Evolutionary conservation across 2,329 filamentous ascomycete genomes (phyloP).

Genomic region (Penicillium sp.): DNA sequence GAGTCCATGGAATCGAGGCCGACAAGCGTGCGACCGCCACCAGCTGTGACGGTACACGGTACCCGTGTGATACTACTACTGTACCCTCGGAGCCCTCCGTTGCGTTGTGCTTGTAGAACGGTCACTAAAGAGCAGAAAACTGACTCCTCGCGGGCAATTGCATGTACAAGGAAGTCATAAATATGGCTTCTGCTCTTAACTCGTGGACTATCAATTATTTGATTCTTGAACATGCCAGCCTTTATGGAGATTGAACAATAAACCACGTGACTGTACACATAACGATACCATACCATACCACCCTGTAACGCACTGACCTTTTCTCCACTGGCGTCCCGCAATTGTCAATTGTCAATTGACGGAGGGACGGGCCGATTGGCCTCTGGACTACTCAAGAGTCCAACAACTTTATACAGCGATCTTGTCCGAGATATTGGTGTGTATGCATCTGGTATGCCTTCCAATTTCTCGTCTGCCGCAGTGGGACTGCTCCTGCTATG

Average conservation of each 20-base stretch:
- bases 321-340: constrained; percentile 8
- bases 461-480: not conserved
- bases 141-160: not conserved
- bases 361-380: constrained; percentile 6
- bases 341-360: not conserved
- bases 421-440: not conserved
- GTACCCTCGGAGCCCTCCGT: constrained; percentile 8
- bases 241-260: not conserved
- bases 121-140: not conserved
- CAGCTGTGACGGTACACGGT: not conserved
- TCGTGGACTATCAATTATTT: not conserved
- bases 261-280: not conserved
- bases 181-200: not conserved
- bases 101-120: not conserved
- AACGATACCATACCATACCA: not conserved
- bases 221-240: not conserved
- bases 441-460: not conserved
- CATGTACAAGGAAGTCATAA: not conserved
- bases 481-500: not conserved
- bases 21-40: constrained; percentile 7
- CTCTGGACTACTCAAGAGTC: not conserved
- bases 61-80: not conserved
- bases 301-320: not conserved
- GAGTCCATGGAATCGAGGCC: constrained; percentile 9
- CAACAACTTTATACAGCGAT: not conserved